A percentile compares a stretch with the other conserved stretches of the same genome.
Conservation (phyloP, 306 rosid genomes). For the Rosa multiflora region DNA sequence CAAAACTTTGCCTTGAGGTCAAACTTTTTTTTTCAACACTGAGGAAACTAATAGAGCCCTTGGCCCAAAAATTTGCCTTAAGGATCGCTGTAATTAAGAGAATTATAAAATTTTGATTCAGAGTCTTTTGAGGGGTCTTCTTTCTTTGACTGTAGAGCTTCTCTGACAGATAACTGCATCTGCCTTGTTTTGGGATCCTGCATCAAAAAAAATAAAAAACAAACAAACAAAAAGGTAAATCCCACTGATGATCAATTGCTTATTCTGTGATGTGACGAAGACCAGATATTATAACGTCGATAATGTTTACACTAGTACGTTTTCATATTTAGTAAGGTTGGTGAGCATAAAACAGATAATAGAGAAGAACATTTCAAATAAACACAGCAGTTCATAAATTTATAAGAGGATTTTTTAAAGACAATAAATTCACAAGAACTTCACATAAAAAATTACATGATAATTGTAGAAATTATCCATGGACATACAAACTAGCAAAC, state of each 20-base stretch:
- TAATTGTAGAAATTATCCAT: background rate
- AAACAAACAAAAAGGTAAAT: background rate
- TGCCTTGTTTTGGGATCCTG: slow-evolving; percentile 62
- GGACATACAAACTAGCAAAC: slow-evolving; percentile 11
- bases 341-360: background rate
- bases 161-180: slow-evolving; percentile 79
- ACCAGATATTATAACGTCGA: slow-evolving; percentile 10
- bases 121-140: slow-evolving; percentile 54
- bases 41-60: background rate
- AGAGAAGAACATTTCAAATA: slow-evolving; percentile 1
- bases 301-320: background rate
- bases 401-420: background rate
- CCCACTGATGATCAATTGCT: background rate
- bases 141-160: slow-evolving; percentile 71
- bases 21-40: background rate
- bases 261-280: no score
- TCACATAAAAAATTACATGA: background rate
- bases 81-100: slow-evolving; percentile 42
- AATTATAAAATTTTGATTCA: slow-evolving; percentile 37
- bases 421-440: background rate
- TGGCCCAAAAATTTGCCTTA: no score
- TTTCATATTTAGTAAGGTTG: background rate
- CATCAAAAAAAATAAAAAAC: slow-evolving; percentile 5
- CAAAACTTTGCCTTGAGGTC: background rate
- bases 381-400: background rate